phyloP scores from a whole-genome alignment of 495 filamentous ascomycete species.

The Talaromyces stipitatus region DNA sequence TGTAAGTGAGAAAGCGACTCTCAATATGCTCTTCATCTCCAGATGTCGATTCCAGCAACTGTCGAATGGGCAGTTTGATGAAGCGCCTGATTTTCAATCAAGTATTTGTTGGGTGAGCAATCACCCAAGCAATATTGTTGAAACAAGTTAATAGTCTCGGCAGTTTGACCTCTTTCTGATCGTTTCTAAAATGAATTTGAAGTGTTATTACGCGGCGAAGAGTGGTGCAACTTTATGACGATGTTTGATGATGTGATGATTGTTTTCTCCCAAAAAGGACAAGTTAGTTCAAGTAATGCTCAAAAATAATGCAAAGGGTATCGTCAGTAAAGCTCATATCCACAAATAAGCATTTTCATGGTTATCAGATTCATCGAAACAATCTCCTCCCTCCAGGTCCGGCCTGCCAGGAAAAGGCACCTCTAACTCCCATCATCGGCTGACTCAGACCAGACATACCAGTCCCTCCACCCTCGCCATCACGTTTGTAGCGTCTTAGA shows the following conservation, averaged over 20 bases:
- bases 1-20: background rate
- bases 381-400: constrained; percentile 50
- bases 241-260: no score
- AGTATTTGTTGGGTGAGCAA: no score
- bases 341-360: background rate
- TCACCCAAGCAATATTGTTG: no score
- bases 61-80: background rate
- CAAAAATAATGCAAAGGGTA: background rate
- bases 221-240: no score
- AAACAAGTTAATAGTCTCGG: no score
- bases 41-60: no score
- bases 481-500: constrained; percentile 60
- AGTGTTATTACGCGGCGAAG: background rate
- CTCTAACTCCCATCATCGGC: constrained; percentile 58
- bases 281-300: background rate
- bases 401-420: constrained; percentile 49
- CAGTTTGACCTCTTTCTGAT: no score
- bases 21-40: no score
- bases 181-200: background rate
- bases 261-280: background rate
- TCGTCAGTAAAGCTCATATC: background rate
- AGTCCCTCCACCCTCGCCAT: constrained; percentile 57
- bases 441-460: constrained; percentile 66
- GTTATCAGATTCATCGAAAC: constrained; percentile 41
- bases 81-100: background rate